Conservation (phyloP, 2,329 filamentous ascomycete species). For the Raffaelea albimanens region DNA sequence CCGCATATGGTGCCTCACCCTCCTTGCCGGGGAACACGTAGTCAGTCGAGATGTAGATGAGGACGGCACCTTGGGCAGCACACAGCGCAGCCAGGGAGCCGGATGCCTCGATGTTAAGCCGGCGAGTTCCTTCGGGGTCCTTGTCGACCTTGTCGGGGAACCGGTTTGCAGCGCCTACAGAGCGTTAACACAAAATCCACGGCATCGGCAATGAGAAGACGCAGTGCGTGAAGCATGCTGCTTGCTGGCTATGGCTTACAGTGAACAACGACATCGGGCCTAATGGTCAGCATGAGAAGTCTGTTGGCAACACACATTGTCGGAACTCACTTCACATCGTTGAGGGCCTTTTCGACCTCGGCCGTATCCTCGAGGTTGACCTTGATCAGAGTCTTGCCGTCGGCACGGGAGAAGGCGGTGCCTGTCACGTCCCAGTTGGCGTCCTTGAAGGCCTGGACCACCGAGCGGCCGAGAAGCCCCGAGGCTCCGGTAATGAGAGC, state of each 20-base stretch:
- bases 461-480: conserved; percentile 72
- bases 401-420: conserved; percentile 64
- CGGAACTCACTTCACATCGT: conserved; percentile 39
- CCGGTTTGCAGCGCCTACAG: conserved; percentile 62
- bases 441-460: conserved; percentile 59
- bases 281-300: conserved; percentile 19
- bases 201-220: too few relatives aligned
- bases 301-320: background rate
- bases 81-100: conserved; percentile 57
- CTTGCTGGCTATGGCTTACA: conserved; percentile 51
- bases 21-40: conserved; percentile 66
- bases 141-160: conserved; percentile 79
- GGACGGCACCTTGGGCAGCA: conserved; percentile 47
- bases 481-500: conserved; percentile 78
- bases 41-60: conserved; percentile 76
- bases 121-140: conserved; percentile 64
- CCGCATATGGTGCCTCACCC: conserved; percentile 78
- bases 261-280: conserved; percentile 71
- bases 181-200: too few relatives aligned
- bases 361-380: conserved; percentile 38
- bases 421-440: conserved; percentile 62
- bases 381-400: conserved; percentile 57
- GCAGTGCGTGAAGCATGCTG: background rate
- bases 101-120: conserved; percentile 67
- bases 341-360: conserved; percentile 40